Conservation (phyloP, 257 asterid species). For the Lavandula angustifolia region DNA sequence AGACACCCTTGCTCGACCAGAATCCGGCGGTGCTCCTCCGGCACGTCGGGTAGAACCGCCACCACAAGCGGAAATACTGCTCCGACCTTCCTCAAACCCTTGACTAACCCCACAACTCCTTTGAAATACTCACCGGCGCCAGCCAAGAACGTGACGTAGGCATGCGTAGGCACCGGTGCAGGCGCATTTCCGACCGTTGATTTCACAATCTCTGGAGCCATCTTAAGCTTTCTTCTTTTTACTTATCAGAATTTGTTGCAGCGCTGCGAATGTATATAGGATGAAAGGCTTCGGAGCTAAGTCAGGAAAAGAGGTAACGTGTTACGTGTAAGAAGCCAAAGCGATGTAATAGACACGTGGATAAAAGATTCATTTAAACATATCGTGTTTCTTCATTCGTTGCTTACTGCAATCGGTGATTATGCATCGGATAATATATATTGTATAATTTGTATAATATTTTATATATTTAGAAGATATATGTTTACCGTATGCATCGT, state of each 20-base stretch:
- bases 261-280: neutral
- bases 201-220: slow-evolving; percentile 37
- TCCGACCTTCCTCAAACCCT: slow-evolving; percentile 49
- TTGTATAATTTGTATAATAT: too few relatives aligned
- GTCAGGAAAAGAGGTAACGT: slow-evolving; percentile 32
- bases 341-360: slow-evolving; percentile 34
- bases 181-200: slow-evolving; percentile 1
- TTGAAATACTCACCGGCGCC: slow-evolving; percentile 52
- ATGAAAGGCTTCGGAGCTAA: neutral
- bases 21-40: slow-evolving; percentile 46
- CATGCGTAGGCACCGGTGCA: slow-evolving; percentile 14
- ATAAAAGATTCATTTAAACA: neutral
- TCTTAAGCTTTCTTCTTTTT: neutral
- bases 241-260: neutral
- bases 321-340: slow-evolving; percentile 34
- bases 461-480: too few relatives aligned
- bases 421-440: neutral
- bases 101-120: slow-evolving; percentile 49
- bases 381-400: neutral
- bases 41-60: slow-evolving; percentile 55
- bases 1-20: slow-evolving; percentile 49
- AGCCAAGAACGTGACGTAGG: slow-evolving; percentile 49
- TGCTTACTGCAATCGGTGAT: neutral
- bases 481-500: too few relatives aligned
- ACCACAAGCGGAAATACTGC: slow-evolving; percentile 47